Base-by-base conservation (phyloP, 2,329 filamentous ascomycete species). In the Metarhizium album region DNA sequence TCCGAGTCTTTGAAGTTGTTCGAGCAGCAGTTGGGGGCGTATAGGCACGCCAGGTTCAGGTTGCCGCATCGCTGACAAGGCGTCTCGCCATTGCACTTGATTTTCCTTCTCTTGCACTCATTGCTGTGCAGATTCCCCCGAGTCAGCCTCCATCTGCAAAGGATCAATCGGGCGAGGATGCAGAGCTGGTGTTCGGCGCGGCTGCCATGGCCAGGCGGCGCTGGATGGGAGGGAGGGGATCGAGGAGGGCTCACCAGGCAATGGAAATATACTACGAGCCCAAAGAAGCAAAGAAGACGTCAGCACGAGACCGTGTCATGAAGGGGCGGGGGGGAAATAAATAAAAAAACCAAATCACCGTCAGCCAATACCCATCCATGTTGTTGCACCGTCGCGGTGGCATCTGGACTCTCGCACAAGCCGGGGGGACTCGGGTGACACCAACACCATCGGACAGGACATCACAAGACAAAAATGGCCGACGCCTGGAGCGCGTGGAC, bases 1-100 rank as follows among this genome's bases (percentile, higher is more conserved):
- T 94, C 87, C 45, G 89, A 90, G 61, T 96, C 90, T 67, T 91
- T 93, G 75, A 95, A 90, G 66, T 80, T 89, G 71, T 81, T 90
- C 55, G 79, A 70, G 63, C 80, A 83, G 64, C 82, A 83, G 60
- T 83, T 83, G 14, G 80, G 76, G 5, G 82, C 74, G 67, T 86
- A 86, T 43, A 83, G 70, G 60, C 83, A 86, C 54, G 76, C 67
- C 18, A 85, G 72, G 58, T 80, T 82, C 64, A 86, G 80, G 58
- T 84, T 83, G 58, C 82, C 79, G 59, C 84, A 87, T 51, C 84
- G 74, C 53, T 81, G 76, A 57, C 84, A 87, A 1, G 82, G 79
- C 1, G 75, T 78, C 58, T 85, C 79, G 54, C 84, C 84, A 64
- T 86, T 86, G 67, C 83, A 87, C 65, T 86, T 86, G 60, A 87